Conservation (phyloP, 768 basidiomycete species). For the Lactarius hatsudake region DNA sequence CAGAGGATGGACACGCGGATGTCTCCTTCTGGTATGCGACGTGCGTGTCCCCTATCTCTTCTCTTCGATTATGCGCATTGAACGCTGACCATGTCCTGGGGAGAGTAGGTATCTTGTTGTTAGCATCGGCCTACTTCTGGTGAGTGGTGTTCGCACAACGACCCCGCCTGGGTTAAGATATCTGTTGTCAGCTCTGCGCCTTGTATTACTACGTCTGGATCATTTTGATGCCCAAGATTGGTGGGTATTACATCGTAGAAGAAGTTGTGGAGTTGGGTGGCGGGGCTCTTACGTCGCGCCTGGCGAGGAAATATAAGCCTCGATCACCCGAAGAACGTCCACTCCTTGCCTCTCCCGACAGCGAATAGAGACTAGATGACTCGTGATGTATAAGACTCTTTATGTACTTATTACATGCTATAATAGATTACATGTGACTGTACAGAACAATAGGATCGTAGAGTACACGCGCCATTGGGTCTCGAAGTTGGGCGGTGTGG, state of each 20-base stretch:
- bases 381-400: background rate
- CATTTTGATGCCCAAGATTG: conserved; percentile 41
- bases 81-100: conserved; percentile 5
- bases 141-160: conserved; percentile 18
- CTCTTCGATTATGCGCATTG: background rate
- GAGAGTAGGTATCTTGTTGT: conserved; percentile 32
- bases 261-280: conserved; percentile 32
- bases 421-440: background rate
- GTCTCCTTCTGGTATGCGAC: conserved; percentile 36
- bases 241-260: conserved; percentile 47
- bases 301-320: conserved; percentile 19
- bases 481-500: background rate
- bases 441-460: background rate
- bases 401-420: too few species aligned
- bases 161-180: background rate
- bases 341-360: conserved; percentile 25
- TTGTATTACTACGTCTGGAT: conserved; percentile 42
- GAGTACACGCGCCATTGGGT: background rate
- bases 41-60: conserved; percentile 15
- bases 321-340: conserved; percentile 8
- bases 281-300: conserved; percentile 24
- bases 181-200: conserved; percentile 25
- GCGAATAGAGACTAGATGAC: conserved; percentile 9
- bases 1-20: conserved; percentile 32
- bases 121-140: conserved; percentile 31